Evolutionary conservation across 306 rosid genomes (phyloP), one percentile per base, ranked within the genome.

Genomic region (Acacia crassicarpa): DNA sequence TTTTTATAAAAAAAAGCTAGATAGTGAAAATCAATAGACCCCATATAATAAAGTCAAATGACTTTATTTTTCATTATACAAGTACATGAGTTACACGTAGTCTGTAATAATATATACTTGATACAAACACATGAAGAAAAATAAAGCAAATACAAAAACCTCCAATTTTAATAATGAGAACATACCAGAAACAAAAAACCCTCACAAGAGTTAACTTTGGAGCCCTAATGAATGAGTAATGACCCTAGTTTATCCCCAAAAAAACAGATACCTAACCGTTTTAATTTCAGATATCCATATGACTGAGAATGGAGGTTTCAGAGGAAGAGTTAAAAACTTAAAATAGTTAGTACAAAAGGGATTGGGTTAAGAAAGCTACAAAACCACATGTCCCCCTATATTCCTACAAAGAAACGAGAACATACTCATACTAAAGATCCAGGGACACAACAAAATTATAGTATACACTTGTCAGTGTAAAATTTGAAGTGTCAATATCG

Each of bases 261-360:
- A 67, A 82, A 69, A 43, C 46, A n/a, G 73, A 54, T 65, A 45
- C 49, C 78, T 66, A 59, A 77, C 69, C 69, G 14, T 48, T 77
- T n/a, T 38, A 38, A 38, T 38, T 51, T 49, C 17, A 58, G 63
- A 82, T 46, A 32, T 32, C 77, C 35, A 43, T 53, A 54, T 15
- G 46, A 74, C 44, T 14, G 43, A 43, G 49, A 44, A 20, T 67
- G 76, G 40, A 66, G 69, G 48, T 40, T 75, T 69, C 30, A 58
- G 14, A 8, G 10, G 10, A 8, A 20, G 1, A 32, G 44, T 62
- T 44, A 40, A 15, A 43, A 35, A n/a, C 43, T 62, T 54, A 19
- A 15, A 32, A 25, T 51, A 68, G 78, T 75, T 59, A 74, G 81
- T 25, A n/a, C 10, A 83, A 59, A 69, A 45, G 61, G 23, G 63